phyloP scores from a whole-genome alignment of 257 asterid genomes.

The Craterostigma plantagineum region DNA sequence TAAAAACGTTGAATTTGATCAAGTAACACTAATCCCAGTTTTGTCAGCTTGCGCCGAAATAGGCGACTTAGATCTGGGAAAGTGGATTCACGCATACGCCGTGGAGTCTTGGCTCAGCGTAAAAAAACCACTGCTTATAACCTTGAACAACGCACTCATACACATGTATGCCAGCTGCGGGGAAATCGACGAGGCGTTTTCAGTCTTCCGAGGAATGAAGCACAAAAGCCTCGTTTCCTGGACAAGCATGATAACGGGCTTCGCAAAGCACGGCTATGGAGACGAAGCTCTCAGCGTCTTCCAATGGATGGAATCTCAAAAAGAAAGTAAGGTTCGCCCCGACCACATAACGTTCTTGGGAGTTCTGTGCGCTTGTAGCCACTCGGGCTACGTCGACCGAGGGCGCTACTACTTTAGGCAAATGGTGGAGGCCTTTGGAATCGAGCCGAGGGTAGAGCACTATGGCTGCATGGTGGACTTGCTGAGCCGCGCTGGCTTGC shows the following conservation, averaged over 20 bases:
- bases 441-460: conserved; percentile 48
- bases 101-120: conserved; percentile 12
- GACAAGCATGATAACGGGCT: conserved; percentile 59
- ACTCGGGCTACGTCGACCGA: conserved; percentile 42
- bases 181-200: conserved; percentile 36
- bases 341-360: conserved; percentile 57
- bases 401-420: conserved; percentile 35
- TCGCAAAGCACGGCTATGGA: conserved; percentile 66
- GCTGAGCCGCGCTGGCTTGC: conserved; percentile 66
- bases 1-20: conserved; percentile 35
- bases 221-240: conserved; percentile 44
- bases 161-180: conserved; percentile 89
- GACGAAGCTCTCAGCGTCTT: conserved; percentile 40
- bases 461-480: conserved; percentile 82
- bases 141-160: conserved; percentile 45
- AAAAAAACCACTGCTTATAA: conserved; percentile 18
- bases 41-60: conserved; percentile 70
- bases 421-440: conserved; percentile 40
- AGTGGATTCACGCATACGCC: conserved; percentile 40
- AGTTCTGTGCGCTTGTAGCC: conserved; percentile 67
- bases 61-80: conserved; percentile 47
- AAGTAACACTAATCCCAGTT: conserved; percentile 44
- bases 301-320: conserved; percentile 31
- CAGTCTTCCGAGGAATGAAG: conserved; percentile 30
- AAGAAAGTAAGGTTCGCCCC: conserved; percentile 20